A percentile compares a stretch with the other conserved stretches of the same genome.
These are phyloP conservation scores for Perilla frutescens DNA, from an alignment of 257 asterid genomes.

Conservation along the genomic window DNA sequence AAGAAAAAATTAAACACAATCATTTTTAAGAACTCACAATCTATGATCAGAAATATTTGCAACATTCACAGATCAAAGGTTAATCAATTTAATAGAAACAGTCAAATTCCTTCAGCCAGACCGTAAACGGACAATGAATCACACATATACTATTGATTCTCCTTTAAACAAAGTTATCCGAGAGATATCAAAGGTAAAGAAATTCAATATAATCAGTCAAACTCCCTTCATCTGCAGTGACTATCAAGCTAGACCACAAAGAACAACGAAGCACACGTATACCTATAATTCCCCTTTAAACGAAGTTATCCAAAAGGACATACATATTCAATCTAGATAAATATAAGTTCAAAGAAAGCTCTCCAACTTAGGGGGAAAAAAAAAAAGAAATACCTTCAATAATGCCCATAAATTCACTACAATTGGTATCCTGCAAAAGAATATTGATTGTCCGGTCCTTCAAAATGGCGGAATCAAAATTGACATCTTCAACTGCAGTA, in stretches of 20 bases:
- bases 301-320: not conserved
- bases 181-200: not conserved
- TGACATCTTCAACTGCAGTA: constrained; percentile 84
- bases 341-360: not conserved
- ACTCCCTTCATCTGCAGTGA: no score
- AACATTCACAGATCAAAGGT: constrained; percentile 11
- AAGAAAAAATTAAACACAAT: not conserved
- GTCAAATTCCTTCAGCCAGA: not conserved
- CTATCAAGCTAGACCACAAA: not conserved
- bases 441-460: constrained; percentile 58
- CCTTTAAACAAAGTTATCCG: not conserved
- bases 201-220: not conserved
- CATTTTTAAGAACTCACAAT: constrained; percentile 1
- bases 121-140: not conserved
- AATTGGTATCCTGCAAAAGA: constrained; percentile 73
- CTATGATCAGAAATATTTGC: not conserved
- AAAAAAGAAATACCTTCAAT: constrained; percentile 69
- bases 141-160: not conserved
- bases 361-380: not conserved
- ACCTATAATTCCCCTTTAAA: not conserved
- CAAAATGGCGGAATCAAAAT: constrained; percentile 62
- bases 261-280: not conserved
- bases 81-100: not conserved
- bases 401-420: constrained; percentile 92
- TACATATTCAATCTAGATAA: not conserved